A percentile compares a stretch with the other conserved stretches of the same genome.
phyloP scores from a whole-genome alignment of 78 protist genomes.

The Dictyostelium brefeldianum region DNA sequence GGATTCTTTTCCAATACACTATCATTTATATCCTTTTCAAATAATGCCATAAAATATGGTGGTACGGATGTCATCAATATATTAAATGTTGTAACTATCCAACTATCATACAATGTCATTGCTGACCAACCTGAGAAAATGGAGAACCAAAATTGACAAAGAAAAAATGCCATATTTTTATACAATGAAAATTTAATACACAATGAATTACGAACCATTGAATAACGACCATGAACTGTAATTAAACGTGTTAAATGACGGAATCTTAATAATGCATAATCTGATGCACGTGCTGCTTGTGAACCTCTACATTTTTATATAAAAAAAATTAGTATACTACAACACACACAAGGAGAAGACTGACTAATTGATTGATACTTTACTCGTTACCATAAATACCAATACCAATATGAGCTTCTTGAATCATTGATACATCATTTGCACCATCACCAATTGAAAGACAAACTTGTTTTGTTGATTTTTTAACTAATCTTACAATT shows the following conservation, averaged over 20 bases:
- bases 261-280: conserved; percentile 91
- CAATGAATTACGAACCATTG: conserved; percentile 64
- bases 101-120: conserved; percentile 85
- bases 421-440: conserved; percentile 80
- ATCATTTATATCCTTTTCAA: conserved; percentile 80
- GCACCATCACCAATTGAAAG: conserved; percentile 96
- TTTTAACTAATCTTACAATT: conserved; percentile 86
- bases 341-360: too few species aligned
- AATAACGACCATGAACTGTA: conserved; percentile 94
- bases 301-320: too few species aligned
- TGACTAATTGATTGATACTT: too few species aligned
- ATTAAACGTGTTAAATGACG: conserved; percentile 82
- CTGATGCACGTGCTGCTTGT: conserved; percentile 94
- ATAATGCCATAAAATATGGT: conserved; percentile 65
- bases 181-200: conserved; percentile 91
- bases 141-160: conserved; percentile 81
- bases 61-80: conserved; percentile 91
- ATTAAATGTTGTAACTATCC: conserved; percentile 86
- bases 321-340: too few species aligned
- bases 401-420: conserved; percentile 92
- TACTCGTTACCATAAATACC: conserved; percentile 94
- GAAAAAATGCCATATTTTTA: conserved; percentile 90
- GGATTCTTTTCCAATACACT: conserved; percentile 38
- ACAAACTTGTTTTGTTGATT: conserved; percentile 20
- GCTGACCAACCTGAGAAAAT: conserved; percentile 62